Base-by-base conservation (phyloP, 192 early-diverging fungal species). In the Funneliformis geosporum region DNA sequence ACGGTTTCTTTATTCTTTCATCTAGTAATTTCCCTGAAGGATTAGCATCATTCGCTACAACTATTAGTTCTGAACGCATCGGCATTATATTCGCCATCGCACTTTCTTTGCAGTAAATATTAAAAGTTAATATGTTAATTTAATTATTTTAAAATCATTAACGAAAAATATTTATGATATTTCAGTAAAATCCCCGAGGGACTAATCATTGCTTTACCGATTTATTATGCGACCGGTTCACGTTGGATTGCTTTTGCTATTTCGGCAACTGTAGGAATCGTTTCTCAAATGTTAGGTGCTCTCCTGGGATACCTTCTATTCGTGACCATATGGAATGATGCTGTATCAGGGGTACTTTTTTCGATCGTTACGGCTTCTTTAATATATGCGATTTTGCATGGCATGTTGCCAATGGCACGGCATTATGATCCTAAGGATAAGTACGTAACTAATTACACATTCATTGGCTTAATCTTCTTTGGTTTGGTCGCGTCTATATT, bases 331-430 rank as follows among this genome's bases (percentile, higher is more conserved):
- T 79, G 79, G 79, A 79, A 79, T 43, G 18, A 18, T 9, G 79
- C 73, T 7, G 47, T 79, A 21, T 46, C 40, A 18, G 79, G 46
- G 27, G 16, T 66, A 21, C 21, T 79, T n/a, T 76, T 79, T 64
- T 8, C 79, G 11, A 71, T 75, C 1, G 79, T 76, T 8, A 65
- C 73, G 12, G 79, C 73, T 0, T 6, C 27, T 38, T 64, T 79
- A 69, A 23, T 79, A 16, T 79, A 79, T 46, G 42, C 40, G 14
- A 60, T 79, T 42, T 75, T 79, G 10, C 79, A 79, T 65, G 42
- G 71, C 16, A 79, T 79, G 79, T 8, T 79, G n/a, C 79, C 79
- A 25, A 44, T 79, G 43, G 79, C 79, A 44, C 42, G 72, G 0
- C 10, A 16, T 44, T 79, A 79, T 47, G 72, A 79, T 47, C 79